These are phyloP conservation scores for Neonectria ditissima DNA, from an alignment of 2,329 filamentous ascomycete species.

Conservation along the genomic window DNA sequence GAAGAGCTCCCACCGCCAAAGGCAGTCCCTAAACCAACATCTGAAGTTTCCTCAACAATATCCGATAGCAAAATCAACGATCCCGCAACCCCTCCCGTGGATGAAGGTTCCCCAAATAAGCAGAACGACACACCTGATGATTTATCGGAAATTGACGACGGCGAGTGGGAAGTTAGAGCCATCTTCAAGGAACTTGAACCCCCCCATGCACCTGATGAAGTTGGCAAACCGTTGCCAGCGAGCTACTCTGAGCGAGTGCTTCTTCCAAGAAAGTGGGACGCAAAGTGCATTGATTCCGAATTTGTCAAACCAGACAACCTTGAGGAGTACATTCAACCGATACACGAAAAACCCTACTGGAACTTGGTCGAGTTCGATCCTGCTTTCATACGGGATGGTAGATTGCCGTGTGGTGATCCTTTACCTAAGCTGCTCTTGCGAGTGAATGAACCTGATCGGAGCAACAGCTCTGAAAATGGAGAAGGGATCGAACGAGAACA, in stretches of 20 bases:
- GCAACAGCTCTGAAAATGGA: constrained; percentile 35
- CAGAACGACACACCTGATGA: constrained; percentile 26
- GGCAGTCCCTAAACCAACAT: constrained; percentile 14
- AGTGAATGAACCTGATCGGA: constrained; percentile 21
- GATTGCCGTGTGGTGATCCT: constrained; percentile 38
- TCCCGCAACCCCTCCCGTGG: constrained; percentile 19
- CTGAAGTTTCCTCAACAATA: constrained; percentile 19
- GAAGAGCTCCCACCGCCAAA: constrained; percentile 43
- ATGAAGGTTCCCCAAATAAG: constrained; percentile 16
- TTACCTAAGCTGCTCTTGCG: constrained; percentile 28
- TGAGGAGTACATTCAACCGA: constrained; percentile 56
- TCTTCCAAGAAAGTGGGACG: constrained; percentile 58
- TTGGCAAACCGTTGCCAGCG: constrained; percentile 58
- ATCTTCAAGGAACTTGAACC: constrained; percentile 54
- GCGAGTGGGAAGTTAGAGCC: constrained; percentile 53
- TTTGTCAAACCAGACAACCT: constrained; percentile 58
- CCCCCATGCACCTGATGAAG: constrained; percentile 57
- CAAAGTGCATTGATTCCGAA: constrained; percentile 57
- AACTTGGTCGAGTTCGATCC: constrained; percentile 56
- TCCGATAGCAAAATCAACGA: constrained; percentile 27
- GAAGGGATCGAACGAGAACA: constrained; percentile 28
- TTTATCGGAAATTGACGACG: constrained; percentile 47
- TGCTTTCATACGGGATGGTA: constrained; percentile 51
- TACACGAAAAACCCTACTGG: constrained; percentile 58
- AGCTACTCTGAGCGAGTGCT: constrained; percentile 59